Base-by-base conservation (phyloP, 495 filamentous ascomycete species). In the Aspergillus conjunctus region DNA sequence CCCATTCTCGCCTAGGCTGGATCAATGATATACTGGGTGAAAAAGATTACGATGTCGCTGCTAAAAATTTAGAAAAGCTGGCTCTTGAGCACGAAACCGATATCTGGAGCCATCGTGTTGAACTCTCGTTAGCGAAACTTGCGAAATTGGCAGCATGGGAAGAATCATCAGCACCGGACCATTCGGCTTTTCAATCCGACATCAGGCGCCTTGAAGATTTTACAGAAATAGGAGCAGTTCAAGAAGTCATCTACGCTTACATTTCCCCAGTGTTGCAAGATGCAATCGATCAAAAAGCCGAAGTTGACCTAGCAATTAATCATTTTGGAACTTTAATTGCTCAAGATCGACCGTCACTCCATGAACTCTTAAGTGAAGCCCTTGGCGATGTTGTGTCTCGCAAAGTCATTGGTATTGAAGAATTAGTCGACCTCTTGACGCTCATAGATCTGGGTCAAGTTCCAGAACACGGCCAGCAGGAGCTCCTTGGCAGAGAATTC, bases 61-160 rank as follows among this genome's bases (percentile, higher is more conserved):
- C 86, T 10, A 72, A 83, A 31, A 86, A 81, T 0, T 81, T 98
- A 30, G 73, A 88, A 30, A 72, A 82, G 10, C 73, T 90, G 5
- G 92, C 89, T 10, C 72, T 85, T 34, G 74, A 78, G 30, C 81
- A 82, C 45, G 91, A 97, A 67, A 81, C 83, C 45, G 86, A 91
- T 51, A 70, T 93, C 10, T 97, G 92, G 92, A 89, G 82, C 71
- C 91, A 93, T 71, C 94, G 94, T 69, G 88, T 95, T 37, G 86
- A 97, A 69, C 77, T 97, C n/a, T 93, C 91, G 48, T 79, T 98
- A 20, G 86, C 89, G 11, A 97, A 96, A 72, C 77, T 98, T 9
- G 83, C 90, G 14, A 80, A 88, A 58, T 70, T 97, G 59, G 89
- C 89, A 31, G 86, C 77, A 20, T 67, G 68, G 54, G 73, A 79